Evolutionary conservation across 192 early-diverging fungal species (phyloP).

Genomic region (Coemansia umbellata): DNA sequence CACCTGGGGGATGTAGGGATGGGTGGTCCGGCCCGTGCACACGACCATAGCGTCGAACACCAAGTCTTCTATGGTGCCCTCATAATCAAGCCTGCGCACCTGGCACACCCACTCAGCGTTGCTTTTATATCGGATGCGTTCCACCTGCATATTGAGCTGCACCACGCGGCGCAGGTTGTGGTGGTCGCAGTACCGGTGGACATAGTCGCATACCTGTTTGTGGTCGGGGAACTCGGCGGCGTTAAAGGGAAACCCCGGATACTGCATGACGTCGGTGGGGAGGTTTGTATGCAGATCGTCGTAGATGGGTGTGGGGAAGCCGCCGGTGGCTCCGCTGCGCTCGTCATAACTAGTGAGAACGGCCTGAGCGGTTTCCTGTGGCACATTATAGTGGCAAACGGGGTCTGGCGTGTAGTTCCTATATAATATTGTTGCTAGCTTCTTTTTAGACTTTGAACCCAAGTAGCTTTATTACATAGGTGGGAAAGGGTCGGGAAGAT

Average conservation of each 20-base stretch:
- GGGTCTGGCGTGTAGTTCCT: constrained; percentile 52
- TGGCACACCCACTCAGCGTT: constrained; percentile 18
- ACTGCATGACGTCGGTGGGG: constrained; percentile 55
- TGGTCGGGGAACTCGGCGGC: constrained; percentile 47
- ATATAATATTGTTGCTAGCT: no score
- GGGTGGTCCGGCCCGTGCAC: constrained; percentile 47
- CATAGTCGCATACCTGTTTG: constrained; percentile 36
- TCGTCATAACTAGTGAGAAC: constrained; percentile 8
- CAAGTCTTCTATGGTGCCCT: not conserved
- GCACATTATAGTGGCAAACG: constrained; percentile 23
- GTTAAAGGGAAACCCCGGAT: constrained; percentile 38
- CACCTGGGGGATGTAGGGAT: constrained; percentile 53
- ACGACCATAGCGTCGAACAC: constrained; percentile 53
- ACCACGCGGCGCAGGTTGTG: constrained; percentile 16
- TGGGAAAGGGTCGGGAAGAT: not conserved
- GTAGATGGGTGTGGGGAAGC: constrained; percentile 43
- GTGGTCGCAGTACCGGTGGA: constrained; percentile 20
- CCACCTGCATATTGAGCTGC: constrained; percentile 41
- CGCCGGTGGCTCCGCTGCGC: constrained; percentile 3
- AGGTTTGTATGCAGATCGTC: constrained; percentile 52
- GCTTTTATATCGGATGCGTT: constrained; percentile 12
- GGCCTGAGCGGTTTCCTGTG: constrained; percentile 5
- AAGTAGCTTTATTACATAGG: not conserved
- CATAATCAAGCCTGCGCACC: constrained; percentile 13
- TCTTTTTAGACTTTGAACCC: not conserved